phyloP scores from a whole-genome alignment of 306 rosid species.

The Castanopsis chinensis region DNA sequence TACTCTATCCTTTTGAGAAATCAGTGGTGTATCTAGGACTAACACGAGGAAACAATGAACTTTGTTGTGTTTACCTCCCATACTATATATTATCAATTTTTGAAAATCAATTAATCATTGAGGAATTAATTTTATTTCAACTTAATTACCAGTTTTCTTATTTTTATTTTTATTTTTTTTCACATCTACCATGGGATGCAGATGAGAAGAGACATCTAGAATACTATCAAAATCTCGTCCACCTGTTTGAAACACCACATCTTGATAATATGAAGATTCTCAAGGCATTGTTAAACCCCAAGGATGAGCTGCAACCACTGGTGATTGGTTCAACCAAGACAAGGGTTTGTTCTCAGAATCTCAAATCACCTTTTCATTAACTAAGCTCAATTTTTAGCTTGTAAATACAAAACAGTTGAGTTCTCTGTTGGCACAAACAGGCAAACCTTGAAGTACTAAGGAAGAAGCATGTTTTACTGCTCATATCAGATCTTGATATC shows the following conservation, averaged over 20 bases:
- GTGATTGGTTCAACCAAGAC: slow-evolving; percentile 33
- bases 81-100: no score
- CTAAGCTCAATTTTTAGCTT: neutral
- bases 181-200: slow-evolving; percentile 31
- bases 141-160: neutral
- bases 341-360: slow-evolving; percentile 46
- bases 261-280: slow-evolving; percentile 71
- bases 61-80: neutral
- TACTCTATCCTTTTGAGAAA: neutral
- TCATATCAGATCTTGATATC: slow-evolving; percentile 74
- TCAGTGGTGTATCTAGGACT: neutral
- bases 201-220: slow-evolving; percentile 59
- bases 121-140: neutral
- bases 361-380: neutral
- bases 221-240: slow-evolving; percentile 48
- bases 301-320: slow-evolving; percentile 61
- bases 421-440: slow-evolving; percentile 39
- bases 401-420: neutral
- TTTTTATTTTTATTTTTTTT: neutral
- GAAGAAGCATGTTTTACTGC: slow-evolving; percentile 74
- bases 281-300: slow-evolving; percentile 48
- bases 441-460: slow-evolving; percentile 55
- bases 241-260: slow-evolving; percentile 47
- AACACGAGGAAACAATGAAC: neutral
- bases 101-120: no score